These are phyloP conservation scores for Backusella circina DNA, from an alignment of 192 early-diverging fungal genomes.

Conservation along the genomic window DNA sequence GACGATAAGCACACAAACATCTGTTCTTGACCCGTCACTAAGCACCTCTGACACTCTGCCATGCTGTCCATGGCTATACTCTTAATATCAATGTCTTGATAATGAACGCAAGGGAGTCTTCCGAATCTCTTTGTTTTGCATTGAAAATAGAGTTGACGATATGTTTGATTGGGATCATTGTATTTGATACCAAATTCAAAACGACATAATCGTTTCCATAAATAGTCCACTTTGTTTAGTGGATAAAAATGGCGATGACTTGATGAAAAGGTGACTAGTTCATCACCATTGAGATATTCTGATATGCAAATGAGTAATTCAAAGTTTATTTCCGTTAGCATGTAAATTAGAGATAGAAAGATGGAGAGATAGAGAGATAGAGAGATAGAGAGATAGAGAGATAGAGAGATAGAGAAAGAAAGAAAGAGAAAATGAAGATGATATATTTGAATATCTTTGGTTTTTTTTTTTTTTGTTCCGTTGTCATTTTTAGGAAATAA, in stretches of 20 bases:
- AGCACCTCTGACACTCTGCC: background rate
- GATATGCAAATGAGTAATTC: conserved; percentile 6
- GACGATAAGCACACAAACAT: background rate
- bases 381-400: too few relatives aligned
- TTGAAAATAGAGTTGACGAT: background rate
- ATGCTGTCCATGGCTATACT: background rate
- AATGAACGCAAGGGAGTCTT: conserved; percentile 5
- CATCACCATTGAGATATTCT: background rate
- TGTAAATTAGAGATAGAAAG: background rate
- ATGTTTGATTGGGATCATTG: conserved; percentile 1
- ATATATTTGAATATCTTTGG: background rate
- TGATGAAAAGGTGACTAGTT: background rate
- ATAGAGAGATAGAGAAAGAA: background rate
- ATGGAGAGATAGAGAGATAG: too few relatives aligned
- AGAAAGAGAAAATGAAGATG: background rate
- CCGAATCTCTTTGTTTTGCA: background rate
- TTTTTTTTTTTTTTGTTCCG: background rate
- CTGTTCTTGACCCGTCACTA: background rate
- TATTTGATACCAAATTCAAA: conserved; percentile 10
- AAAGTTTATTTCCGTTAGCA: background rate
- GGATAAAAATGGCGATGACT: background rate
- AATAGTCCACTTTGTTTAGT: background rate
- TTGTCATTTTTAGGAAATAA: too few relatives aligned
- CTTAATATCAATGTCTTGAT: background rate
- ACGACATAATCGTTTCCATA: conserved; percentile 15